Evolutionary conservation across 176 grass and related monocot species (phyloP), one percentile per base, ranked within the genome.

Genomic region (Typha latifolia): DNA sequence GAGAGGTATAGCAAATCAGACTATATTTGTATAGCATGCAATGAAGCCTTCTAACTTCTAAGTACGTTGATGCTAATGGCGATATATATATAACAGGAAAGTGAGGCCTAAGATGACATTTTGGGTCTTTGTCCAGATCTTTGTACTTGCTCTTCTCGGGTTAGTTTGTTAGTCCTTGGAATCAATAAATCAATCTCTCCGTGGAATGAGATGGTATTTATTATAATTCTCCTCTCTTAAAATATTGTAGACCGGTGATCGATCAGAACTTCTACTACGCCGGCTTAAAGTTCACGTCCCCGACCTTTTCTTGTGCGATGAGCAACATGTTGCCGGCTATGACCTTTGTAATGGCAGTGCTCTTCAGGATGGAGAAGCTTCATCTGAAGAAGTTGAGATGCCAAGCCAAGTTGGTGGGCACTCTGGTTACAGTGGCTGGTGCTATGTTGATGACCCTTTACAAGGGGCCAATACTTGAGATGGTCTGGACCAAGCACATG

Each of bases 261-360:
- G 95, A 99, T 37, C 95, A 94, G 69, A 99, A 99, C 55, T 99
- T 99, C 79, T 99, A 99, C 72, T 99, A 99, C 20, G 89, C 95
- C 1, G 95, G 89, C 10, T 73, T 99, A 32, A 99, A 99, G 83
- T 90, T 85, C 73, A 99, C 89, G 32, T 99, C 95, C 24, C 95
- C 95, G 16, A 99, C 95, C 64, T 99, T 99, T 70, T 94, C 95
- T 72, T 94, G 95, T 69, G 95, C 95, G 51, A 99, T 99, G 89
- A 99, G 95, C 86, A 99, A 99, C 83, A 99, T 99, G 89, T 71
- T 99, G 67, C 89, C 95, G 16, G 95, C 95, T 73, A 87, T 99
- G 95, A 99, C 95, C 64, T 99, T 99, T 79, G 48, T 87, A 51
- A 11, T 99, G 74, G 95, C 95, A 59, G 81, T 99, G 49, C 62